Evolutionary conservation across 176 grass and related monocot genomes (phyloP), one percentile per base, ranked within the genome.

Genomic region (Carex kokanica): DNA sequence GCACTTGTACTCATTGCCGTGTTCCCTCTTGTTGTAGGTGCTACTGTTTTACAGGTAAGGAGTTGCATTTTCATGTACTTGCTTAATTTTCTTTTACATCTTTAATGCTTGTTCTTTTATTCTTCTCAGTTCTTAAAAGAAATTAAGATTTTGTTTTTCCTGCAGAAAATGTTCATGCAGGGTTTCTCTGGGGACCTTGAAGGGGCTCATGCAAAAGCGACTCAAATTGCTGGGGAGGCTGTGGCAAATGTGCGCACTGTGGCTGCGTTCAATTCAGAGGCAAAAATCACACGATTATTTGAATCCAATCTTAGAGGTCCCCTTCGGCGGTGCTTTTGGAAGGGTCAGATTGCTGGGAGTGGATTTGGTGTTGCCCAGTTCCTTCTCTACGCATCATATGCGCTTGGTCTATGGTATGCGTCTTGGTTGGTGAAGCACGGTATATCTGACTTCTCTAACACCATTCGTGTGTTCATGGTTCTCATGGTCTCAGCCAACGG

Each of bases 381-480:
- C 58, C 74, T 97, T 55, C 88, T 97, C 2, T 97, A 97, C 60
- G 94, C 91, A 64, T 97, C 94, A 11, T 97, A 94, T 89, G 92
- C 94, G 24, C 85, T 97, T 64, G 92, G 92, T 1, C 81, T 94
- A 0, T 94, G 94, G 94, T 94, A 94, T 36, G 94, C 94, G 0
- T 75, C 94, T 45, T 97, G 94, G 94, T 79, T 97, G 0, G 94
- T 97, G 3, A 97, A 97, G 86, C 90, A 97, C 60, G 91, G 91
- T 66, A 40, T 97, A 10, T 97, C 94, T 0, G 94, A 97, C 90
- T 97, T 97, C 88, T 97, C 94, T 4, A 88, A 84, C 79, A 86
- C 94, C 65, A 97, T 97, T 85, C 91, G 94, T 15, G 94, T 97
- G 1, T 97, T 97, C 91, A 97, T 97, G 94, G 94, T 97, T 78